These are phyloP conservation scores for Hydnomerulius pinastri DNA, from an alignment of 768 basidiomycete genomes.

Conservation along the genomic window DNA sequence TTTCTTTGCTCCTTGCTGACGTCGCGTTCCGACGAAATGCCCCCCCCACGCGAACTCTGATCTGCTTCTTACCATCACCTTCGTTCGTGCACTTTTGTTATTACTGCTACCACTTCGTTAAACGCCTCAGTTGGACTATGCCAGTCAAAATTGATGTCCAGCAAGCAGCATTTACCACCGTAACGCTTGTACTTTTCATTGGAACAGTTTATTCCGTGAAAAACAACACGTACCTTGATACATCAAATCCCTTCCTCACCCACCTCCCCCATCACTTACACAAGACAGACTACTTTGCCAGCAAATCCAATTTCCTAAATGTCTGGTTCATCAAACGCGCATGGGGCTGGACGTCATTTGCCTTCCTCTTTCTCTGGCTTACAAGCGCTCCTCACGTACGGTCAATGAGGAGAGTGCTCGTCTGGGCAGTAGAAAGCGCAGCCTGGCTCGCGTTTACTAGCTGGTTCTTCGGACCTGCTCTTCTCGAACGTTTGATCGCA, in stretches of 20 bases:
- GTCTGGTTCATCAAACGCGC: slow-evolving; percentile 85
- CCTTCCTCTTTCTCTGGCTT: slow-evolving; percentile 59
- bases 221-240: slow-evolving; percentile 76
- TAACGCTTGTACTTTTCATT: slow-evolving; percentile 50
- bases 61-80: neutral
- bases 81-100: neutral
- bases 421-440: slow-evolving; percentile 59
- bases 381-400: slow-evolving; percentile 53
- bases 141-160: slow-evolving; percentile 19
- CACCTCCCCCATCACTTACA: slow-evolving; percentile 70
- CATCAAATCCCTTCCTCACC: slow-evolving; percentile 73
- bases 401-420: slow-evolving; percentile 43
- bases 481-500: slow-evolving; percentile 65
- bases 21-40: neutral
- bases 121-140: slow-evolving; percentile 9
- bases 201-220: slow-evolving; percentile 70
- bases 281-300: slow-evolving; percentile 70
- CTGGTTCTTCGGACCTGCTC: slow-evolving; percentile 88
- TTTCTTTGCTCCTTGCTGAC: neutral
- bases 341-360: slow-evolving; percentile 87
- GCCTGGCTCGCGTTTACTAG: slow-evolving; percentile 75
- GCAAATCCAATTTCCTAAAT: slow-evolving; percentile 81
- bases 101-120: neutral
- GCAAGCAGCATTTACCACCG: slow-evolving; percentile 38
- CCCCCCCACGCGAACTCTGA: neutral